A percentile compares a stretch with the other conserved stretches of the same genome.
Conservation (phyloP, 257 asterid genomes). For the Henckelia pumila region DNA sequence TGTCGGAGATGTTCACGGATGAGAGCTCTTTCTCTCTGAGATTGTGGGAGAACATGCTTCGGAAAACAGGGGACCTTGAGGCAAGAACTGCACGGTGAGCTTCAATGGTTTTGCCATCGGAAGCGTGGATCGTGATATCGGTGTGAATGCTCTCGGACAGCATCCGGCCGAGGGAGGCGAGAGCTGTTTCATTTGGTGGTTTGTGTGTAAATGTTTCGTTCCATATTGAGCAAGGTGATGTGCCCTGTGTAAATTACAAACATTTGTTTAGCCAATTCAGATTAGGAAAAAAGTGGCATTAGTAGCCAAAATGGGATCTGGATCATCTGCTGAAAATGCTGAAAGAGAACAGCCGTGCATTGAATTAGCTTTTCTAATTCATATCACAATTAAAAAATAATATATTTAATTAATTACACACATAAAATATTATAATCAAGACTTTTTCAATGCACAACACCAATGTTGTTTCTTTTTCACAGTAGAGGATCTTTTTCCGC, state of each 20-base stretch:
- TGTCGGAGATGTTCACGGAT: conserved; percentile 65
- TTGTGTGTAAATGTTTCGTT: conserved; percentile 36
- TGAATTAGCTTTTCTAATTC: no score
- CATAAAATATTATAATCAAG: no score
- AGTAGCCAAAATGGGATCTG: no score
- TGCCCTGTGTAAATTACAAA: conserved; percentile 37
- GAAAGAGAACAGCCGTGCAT: no score
- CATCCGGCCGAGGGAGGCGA: conserved; percentile 70
- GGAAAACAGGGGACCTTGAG: conserved; percentile 81
- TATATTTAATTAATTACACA: no score
- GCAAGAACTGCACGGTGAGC: conserved; percentile 97
- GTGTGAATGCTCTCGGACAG: conserved; percentile 82
- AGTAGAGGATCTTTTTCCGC: no score
- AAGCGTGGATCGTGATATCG: conserved; percentile 71
- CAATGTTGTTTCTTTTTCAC: no score
- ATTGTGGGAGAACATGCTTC: conserved; percentile 90
- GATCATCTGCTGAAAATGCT: no score
- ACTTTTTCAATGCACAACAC: no score
- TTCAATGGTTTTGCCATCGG: conserved; percentile 55
- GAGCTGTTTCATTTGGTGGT: conserved; percentile 53
- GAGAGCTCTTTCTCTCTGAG: conserved; percentile 81
- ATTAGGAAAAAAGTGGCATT: no score
- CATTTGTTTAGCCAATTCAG: no score
- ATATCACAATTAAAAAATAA: no score
- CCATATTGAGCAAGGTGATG: conserved; percentile 74